Base-by-base conservation (phyloP, 306 rosid species). In the Cucurbita moschata region DNA sequence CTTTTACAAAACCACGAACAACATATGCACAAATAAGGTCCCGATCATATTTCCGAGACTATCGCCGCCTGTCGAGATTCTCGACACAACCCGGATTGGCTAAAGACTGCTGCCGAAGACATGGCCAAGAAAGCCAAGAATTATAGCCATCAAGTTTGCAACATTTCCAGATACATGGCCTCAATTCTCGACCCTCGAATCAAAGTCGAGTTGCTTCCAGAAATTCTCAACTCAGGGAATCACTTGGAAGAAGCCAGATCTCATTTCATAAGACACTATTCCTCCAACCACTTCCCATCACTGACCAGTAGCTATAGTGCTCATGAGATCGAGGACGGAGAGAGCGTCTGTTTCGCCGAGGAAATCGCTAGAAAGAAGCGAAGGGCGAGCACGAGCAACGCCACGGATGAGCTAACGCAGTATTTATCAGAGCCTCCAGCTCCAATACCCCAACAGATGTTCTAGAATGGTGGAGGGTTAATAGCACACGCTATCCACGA, bases 381-480 rank as follows among this genome's bases (percentile, higher is more conserved):
- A 62, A 80, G 96, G 75, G 89, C 86, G 12, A 91, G 75, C 83
- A 82, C 85, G 88, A 91, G 80, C 80, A 81, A 82, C 9, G 83
- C 90, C n/a, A 86, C 92, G 8, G 99, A 95, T 62, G 97, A 95
- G 84, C 96, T 95, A 79, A 89, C 95, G 23, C 99, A 95, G 73
- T 95, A 89, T 77, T 87, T 95, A 8, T 86, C 95, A 0, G 99
- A 95, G 79, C 83, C 90, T 53, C 96, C 96, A 9, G 97, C 99
- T 79, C 86, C 96, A 5, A 84, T 91, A 80, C 84, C 90, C 84
- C 90, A 77, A 91, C 92, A 2, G 99, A 95, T 77, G 96, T 91
- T 74, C 81, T 91, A 16, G 99, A 91, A 69, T 95, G 99, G 99
- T 95, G 99, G 99, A 91, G 88, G 82, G 90, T 86, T 72, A 95